phyloP scores from a whole-genome alignment of 163 green algal species.

The Chlorella variabilis region DNA sequence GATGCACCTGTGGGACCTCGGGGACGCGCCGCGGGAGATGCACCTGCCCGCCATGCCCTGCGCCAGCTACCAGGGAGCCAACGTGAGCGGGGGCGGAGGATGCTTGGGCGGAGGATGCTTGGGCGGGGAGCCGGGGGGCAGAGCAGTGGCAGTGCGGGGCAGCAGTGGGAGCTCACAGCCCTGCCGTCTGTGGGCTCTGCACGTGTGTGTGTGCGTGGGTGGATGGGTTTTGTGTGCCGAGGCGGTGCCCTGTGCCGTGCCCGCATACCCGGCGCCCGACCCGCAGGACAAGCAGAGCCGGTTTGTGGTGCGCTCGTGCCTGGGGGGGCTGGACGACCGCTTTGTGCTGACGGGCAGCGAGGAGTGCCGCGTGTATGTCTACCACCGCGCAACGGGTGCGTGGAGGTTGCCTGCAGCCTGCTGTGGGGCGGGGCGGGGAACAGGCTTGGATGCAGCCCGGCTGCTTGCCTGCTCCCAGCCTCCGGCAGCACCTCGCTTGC shows the following conservation, averaged over 20 bases:
- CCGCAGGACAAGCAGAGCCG: constrained; percentile 62
- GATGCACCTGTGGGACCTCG: constrained; percentile 69
- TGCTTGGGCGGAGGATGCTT: neutral
- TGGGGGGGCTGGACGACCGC: constrained; percentile 75
- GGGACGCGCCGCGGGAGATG: neutral
- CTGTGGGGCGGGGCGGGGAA: no score
- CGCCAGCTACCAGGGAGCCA: constrained; percentile 58
- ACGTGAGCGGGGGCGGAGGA: neutral
- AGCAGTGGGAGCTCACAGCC: no score
- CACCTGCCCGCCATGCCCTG: constrained; percentile 38
- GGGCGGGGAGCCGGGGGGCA: neutral
- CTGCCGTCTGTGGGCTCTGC: neutral
- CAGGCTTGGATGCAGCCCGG: no score
- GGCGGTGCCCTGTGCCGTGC: no score
- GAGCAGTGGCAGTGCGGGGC: neutral
- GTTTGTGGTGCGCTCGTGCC: constrained; percentile 88
- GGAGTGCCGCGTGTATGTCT: constrained; percentile 56
- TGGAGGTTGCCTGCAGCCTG: neutral
- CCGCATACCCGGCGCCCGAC: no score
- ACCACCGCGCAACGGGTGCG: neutral
- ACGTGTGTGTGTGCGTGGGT: no score
- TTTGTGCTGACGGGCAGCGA: constrained; percentile 90
- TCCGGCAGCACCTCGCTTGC: no score
- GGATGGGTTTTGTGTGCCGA: no score
- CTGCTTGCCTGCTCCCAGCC: no score